phyloP scores from a whole-genome alignment of 768 basidiomycete species.

The Auricularia cornea region DNA sequence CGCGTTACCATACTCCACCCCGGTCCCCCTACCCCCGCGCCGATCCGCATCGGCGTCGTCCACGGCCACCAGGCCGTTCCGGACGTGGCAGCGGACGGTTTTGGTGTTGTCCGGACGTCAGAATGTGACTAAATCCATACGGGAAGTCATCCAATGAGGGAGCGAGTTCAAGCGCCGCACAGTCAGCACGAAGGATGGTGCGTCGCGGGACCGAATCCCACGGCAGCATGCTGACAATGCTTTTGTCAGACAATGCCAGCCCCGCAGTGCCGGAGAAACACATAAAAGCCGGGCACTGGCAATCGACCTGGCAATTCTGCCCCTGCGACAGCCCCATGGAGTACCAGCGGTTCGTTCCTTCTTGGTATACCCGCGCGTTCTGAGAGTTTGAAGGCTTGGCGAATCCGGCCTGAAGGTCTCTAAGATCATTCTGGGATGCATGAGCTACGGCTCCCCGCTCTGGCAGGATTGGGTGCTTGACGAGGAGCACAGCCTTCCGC shows the following conservation, averaged over 20 bases:
- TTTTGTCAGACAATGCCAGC: too few species aligned
- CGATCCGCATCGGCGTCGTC: constrained; percentile 85
- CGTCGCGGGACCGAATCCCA: too few species aligned
- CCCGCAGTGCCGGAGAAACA: too few species aligned
- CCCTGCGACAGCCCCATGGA: background rate
- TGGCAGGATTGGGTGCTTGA: constrained; percentile 33
- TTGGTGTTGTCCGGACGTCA: background rate
- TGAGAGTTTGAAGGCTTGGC: constrained; percentile 13
- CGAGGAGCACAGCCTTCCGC: constrained; percentile 42
- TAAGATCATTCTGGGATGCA: constrained; percentile 33
- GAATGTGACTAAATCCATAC: too few species aligned
- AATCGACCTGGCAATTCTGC: too few species aligned
- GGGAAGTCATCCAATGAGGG: too few species aligned
- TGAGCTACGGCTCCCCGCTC: constrained; percentile 20
- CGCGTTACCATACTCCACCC: constrained; percentile 70
- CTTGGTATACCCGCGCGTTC: background rate
- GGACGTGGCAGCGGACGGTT: constrained; percentile 58
- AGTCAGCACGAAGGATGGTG: too few species aligned
- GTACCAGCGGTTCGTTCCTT: background rate
- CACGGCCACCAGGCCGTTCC: constrained; percentile 94
- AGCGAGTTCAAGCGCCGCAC: too few species aligned
- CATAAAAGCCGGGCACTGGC: too few species aligned
- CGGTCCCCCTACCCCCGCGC: constrained; percentile 71
- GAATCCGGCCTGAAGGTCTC: constrained; percentile 25
- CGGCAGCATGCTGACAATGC: too few species aligned